Evolutionary conservation across 2,329 filamentous ascomycete genomes (phyloP), one percentile per base, ranked within the genome.

Genomic region (Byssothecium circinans): DNA sequence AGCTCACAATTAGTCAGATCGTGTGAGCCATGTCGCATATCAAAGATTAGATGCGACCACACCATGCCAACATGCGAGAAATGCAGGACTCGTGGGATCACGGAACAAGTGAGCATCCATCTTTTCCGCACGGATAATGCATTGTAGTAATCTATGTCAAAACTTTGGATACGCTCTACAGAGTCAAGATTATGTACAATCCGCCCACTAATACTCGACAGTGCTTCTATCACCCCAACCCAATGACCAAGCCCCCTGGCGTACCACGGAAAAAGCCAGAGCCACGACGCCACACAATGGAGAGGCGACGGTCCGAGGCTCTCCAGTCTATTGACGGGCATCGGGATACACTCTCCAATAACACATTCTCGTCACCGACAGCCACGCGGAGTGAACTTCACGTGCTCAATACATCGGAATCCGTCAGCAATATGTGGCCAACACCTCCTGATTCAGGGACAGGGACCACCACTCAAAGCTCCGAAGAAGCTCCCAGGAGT

Each of bases 171-270:
- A n/a, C n/a, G n/a, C n/a, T n/a, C n/a, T n/a, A n/a, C n/a, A n/a
- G n/a, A n/a, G n/a, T n/a, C n/a, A n/a, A n/a, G n/a, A n/a, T n/a
- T n/a, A n/a, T n/a, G n/a, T n/a, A n/a, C n/a, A n/a, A n/a, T n/a
- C n/a, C n/a, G n/a, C n/a, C n/a, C n/a, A n/a, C n/a, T n/a, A n/a
- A n/a, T n/a, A n/a, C n/a, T n/a, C n/a, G n/a, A 64, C 30, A 69
- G 61, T 70, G 67, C 50, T 69, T 65, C 49, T 69, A 67, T 34
- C 67, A 70, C 50, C 66, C 66, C 11, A 64, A 62, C 25, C 66
- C 67, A 2, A 69, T 70, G 67, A 70, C 66, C 35, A 67, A 67
- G 49, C 65, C 67, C 2, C 58, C 61, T 15, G 66, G 66, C 6
- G 67, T 65, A 8, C 65, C 66, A 41, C 64, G 66, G n/a, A 68